Percentiles rank a stretch among this genome's conserved stretches.
phyloP scores from a whole-genome alignment of 2,329 filamentous ascomycete species.

The Colletotrichum coccodes region DNA sequence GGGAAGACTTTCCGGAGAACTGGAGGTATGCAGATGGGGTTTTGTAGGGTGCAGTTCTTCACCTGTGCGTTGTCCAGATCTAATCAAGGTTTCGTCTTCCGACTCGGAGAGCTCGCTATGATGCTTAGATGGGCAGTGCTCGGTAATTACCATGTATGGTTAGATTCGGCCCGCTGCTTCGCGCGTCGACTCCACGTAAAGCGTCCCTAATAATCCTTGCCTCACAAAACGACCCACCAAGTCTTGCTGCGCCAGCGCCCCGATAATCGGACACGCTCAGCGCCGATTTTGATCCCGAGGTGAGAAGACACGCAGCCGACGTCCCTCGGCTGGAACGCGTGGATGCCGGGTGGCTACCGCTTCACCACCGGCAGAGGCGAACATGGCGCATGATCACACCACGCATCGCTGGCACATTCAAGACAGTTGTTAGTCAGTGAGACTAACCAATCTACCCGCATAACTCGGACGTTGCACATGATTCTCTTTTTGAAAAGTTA shows the following conservation, averaged over 20 bases:
- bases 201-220: background rate
- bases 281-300: slow-evolving; percentile 1
- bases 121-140: slow-evolving; percentile 20
- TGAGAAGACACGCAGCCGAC: background rate
- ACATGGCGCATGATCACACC: too few species aligned
- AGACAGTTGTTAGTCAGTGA: too few species aligned
- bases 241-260: background rate
- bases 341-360: background rate
- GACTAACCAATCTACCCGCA: too few species aligned
- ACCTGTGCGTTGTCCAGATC: slow-evolving; percentile 14
- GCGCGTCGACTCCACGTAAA: slow-evolving; percentile 7
- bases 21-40: background rate
- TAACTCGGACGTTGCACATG: too few species aligned
- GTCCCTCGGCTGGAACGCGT: background rate
- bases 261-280: slow-evolving; percentile 28
- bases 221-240: slow-evolving; percentile 4
- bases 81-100: slow-evolving; percentile 18
- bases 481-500: too few species aligned
- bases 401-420: background rate
- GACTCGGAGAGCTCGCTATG: slow-evolving; percentile 18
- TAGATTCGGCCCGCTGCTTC: slow-evolving; percentile 3
- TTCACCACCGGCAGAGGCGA: background rate
- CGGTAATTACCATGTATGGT: slow-evolving; percentile 23
- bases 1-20: slow-evolving; percentile 5
- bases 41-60: slow-evolving; percentile 18